These are phyloP conservation scores for Nigrospora oryzae DNA, from an alignment of 2,329 filamentous ascomycete species.

Conservation along the genomic window DNA sequence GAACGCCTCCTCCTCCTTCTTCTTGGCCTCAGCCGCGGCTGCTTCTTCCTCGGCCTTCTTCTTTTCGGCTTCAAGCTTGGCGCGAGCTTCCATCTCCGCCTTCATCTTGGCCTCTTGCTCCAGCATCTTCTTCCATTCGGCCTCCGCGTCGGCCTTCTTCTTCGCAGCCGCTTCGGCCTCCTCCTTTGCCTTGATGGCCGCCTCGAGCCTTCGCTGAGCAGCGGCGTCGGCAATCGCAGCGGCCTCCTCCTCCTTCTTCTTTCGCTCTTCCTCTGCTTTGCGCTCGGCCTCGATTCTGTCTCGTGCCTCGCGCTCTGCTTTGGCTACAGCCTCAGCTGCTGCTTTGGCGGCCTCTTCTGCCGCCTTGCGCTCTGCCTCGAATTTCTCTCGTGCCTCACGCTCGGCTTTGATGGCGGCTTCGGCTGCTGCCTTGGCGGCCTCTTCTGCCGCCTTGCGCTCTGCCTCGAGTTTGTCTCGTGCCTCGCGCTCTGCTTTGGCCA, in stretches of 20 bases:
- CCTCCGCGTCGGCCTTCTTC: conserved; percentile 5
- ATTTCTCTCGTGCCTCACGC: conserved; percentile 9
- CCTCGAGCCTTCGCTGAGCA: conserved; percentile 17
- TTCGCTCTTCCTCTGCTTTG: conserved; percentile 18
- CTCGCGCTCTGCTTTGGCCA: conserved; percentile 13
- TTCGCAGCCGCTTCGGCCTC: conserved; percentile 19
- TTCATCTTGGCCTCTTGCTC: conserved; percentile 25
- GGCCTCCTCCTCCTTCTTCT: conserved; percentile 12
- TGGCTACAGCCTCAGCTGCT: conserved; percentile 23
- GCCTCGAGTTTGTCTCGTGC: conserved; percentile 34
- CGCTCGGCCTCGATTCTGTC: conserved; percentile 21
- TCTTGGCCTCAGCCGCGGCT: conserved; percentile 27
- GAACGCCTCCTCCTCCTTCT: conserved; percentile 20
- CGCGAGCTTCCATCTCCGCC: conserved; percentile 29
- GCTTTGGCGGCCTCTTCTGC: conserved; percentile 23
- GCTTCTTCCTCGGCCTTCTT: conserved; percentile 6
- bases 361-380: conserved; percentile 28
- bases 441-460: conserved; percentile 14
- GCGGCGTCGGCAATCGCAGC: conserved; percentile 20
- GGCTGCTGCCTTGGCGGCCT: conserved; percentile 1
- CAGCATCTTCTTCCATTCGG: conserved; percentile 17
- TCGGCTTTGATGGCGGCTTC: neutral
- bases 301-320: conserved; percentile 23
- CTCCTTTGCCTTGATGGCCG: conserved; percentile 5
- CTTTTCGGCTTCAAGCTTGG: conserved; percentile 31